A percentile compares a stretch with the other conserved stretches of the same genome.
Evolutionary conservation across 164 flowering plant species (phyloP).

Genomic region (Liquidambar formosana): DNA sequence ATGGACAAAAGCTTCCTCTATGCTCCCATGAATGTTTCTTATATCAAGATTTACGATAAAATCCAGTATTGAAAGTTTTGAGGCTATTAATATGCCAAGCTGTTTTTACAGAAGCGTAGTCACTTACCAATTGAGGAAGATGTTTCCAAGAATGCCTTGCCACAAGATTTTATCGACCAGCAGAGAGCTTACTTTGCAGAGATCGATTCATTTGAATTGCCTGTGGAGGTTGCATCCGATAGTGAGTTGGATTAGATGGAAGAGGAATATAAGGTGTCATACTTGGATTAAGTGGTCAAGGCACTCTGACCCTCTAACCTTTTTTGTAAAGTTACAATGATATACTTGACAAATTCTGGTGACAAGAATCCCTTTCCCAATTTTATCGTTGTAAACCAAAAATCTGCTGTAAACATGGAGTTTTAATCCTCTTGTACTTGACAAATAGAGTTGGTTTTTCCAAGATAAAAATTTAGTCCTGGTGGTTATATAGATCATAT

Average conservation of each 20-base stretch:
- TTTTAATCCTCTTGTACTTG: too few species aligned
- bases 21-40: not conserved
- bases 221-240: conserved; percentile 52
- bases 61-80: not conserved
- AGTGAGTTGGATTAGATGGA: conserved; percentile 36
- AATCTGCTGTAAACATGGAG: not conserved
- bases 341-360: conserved; percentile 22
- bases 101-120: conserved; percentile 41
- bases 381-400: conserved; percentile 26
- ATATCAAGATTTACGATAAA: not conserved
- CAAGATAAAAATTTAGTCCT: too few species aligned
- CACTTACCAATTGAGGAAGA: conserved; percentile 3
- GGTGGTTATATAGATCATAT: too few species aligned
- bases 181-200: conserved; percentile 65
- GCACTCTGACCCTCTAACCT: not conserved
- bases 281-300: not conserved
- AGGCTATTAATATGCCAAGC: not conserved
- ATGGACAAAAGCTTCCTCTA: not conserved
- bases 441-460: too few species aligned
- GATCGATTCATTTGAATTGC: conserved; percentile 64
- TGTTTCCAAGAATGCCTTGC: conserved; percentile 8
- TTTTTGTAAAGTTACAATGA: not conserved
- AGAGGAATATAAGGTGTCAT: not conserved
- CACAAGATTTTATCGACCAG: conserved; percentile 51
- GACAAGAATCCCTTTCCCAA: conserved; percentile 35